Conservation (phyloP, 805 yeast species). For the Saccharomycopsis olivae region DNA sequence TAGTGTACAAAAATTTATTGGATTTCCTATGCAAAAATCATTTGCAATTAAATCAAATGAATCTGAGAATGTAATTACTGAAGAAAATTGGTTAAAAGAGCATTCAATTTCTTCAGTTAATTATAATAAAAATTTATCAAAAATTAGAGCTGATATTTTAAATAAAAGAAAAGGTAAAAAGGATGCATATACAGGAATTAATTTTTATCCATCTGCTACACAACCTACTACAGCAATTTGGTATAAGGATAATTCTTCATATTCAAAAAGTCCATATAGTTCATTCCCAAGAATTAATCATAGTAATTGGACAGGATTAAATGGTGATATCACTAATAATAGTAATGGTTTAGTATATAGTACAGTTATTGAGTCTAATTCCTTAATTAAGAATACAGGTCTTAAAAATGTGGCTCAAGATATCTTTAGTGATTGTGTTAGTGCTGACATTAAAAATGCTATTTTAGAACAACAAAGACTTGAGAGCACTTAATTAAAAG, state of each 20-base stretch:
- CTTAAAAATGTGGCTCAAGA: conserved; percentile 46
- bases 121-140: conserved; percentile 52
- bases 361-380: conserved; percentile 35
- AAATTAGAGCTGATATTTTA: conserved; percentile 41
- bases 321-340: conserved; percentile 4
- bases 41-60: conserved; percentile 11
- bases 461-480: conserved; percentile 49
- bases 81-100: conserved; percentile 76
- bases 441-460: conserved; percentile 46
- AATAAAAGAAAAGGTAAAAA: conserved; percentile 41
- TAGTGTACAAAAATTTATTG: conserved; percentile 10
- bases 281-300: conserved; percentile 3
- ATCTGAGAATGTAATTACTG: conserved; percentile 29
- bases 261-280: background rate
- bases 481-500: conserved; percentile 26
- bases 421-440: conserved; percentile 46
- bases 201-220: conserved; percentile 60
- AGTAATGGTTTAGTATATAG: conserved; percentile 30
- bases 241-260: conserved; percentile 24
- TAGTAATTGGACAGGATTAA: conserved; percentile 14
- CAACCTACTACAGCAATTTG: conserved; percentile 50
- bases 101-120: conserved; percentile 66
- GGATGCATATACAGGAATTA: conserved; percentile 76
- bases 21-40: conserved; percentile 12
- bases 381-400: conserved; percentile 50